Percentiles rank a stretch among this genome's conserved stretches.
Evolutionary conservation across 257 asterid species (phyloP).

Genomic region (Solanum pinnatisectum): DNA sequence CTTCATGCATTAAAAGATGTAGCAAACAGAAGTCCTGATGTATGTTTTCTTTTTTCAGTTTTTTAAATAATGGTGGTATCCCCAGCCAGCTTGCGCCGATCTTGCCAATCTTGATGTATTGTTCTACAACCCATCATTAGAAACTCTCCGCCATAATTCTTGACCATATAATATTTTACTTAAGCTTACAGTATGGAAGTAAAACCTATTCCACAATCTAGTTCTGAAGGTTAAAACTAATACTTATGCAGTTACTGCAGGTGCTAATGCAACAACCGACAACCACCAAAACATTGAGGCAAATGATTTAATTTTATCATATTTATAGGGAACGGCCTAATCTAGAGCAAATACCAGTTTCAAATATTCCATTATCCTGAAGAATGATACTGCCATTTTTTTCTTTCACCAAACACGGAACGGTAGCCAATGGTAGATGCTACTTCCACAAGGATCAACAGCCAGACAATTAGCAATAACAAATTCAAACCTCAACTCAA

Average conservation of each 20-base stretch:
- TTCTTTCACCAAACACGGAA: not conserved
- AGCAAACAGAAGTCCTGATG: not conserved
- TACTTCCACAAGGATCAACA: not conserved
- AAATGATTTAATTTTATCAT: not conserved
- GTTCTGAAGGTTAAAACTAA: not conserved
- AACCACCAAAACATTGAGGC: not conserved
- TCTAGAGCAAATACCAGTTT: not conserved
- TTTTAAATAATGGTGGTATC: not conserved
- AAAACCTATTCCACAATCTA: not conserved
- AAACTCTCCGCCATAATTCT: not conserved
- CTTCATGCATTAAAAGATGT: not conserved
- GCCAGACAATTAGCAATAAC: not conserved
- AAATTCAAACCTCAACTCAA: not conserved
- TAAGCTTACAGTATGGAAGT: not conserved
- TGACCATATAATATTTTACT: not conserved
- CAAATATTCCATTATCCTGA: not conserved
- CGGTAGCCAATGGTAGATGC: not conserved
- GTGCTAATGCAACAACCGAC: not conserved
- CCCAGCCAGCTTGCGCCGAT: not conserved
- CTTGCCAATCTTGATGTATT: not conserved
- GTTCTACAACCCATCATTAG: not conserved
- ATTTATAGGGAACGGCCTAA: not conserved
- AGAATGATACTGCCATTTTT: not conserved
- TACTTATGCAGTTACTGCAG: not conserved
- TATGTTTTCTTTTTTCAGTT: not conserved